These are phyloP conservation scores for Alternaria consortialis DNA, from an alignment of 2,329 filamentous ascomycete genomes.

Conservation along the genomic window DNA sequence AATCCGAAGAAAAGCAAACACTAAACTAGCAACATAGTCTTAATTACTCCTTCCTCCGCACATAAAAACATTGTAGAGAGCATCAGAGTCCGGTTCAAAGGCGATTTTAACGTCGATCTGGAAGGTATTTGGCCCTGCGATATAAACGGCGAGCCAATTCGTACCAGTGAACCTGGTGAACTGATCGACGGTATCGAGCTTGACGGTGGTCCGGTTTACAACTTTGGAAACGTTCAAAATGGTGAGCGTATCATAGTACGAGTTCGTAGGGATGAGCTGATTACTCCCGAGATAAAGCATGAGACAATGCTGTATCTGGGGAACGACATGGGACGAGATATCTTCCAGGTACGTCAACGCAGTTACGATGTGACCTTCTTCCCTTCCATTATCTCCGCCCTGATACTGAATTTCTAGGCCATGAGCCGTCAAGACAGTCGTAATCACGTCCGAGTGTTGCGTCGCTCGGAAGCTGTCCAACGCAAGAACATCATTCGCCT, in stretches of 20 bases:
- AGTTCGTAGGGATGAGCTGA: background rate
- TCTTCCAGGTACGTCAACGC: background rate
- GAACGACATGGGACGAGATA: background rate
- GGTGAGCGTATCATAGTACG: background rate
- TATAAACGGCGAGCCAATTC: background rate
- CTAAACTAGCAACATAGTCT: background rate
- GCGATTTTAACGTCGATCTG: background rate
- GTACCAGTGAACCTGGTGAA: background rate
- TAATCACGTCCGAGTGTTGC: background rate
- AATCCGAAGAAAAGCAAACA: background rate
- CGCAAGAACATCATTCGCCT: background rate
- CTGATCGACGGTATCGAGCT: background rate
- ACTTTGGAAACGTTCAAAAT: background rate
- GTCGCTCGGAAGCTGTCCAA: background rate
- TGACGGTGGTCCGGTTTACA: background rate
- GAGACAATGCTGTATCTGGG: background rate
- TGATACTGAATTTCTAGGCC: background rate
- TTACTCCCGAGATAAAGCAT: background rate
- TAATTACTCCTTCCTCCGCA: background rate
- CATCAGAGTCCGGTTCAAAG: background rate
- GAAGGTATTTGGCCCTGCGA: background rate
- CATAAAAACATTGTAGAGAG: background rate
- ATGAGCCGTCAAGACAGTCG: background rate
- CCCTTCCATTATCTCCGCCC: no score
- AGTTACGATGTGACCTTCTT: background rate